Evolutionary conservation across 257 asterid genomes (phyloP), one percentile per base, ranked within the genome.

Genomic region (Verbascum thapsus): DNA sequence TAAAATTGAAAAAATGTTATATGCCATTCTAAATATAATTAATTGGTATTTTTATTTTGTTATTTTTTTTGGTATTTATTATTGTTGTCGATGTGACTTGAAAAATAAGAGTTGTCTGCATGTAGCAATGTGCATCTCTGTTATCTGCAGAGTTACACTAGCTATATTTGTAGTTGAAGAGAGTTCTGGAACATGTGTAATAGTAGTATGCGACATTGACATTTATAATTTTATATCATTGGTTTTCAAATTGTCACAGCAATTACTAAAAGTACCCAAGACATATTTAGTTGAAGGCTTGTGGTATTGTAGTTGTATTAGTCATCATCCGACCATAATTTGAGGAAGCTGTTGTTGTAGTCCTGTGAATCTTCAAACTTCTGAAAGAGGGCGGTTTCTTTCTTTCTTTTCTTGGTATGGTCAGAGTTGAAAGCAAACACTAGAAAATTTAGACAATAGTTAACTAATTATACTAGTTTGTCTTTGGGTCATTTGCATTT

Each of bases 281-380:
- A 61, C 34, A 61, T 61, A 17, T n/a, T n/a, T n/a, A n/a, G n/a
- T n/a, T n/a, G n/a, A n/a, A n/a, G n/a, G n/a, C n/a, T n/a, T n/a
- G n/a, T n/a, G n/a, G 9, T 32, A 37, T 47, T 32, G 41, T 30
- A 43, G 15, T 16, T 34, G 22, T 45, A 47, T 15, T 17, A 45
- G 57, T 32, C 12, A 13, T 22, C 42, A 43, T 42, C 15, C 26
- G 30, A 43, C 44, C 5, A 23, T 43, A 60, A 15, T 23, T 30
- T 17, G 34, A 47, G 2, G 10, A 13, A 45, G 9, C 15, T 5
- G 10, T 40, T 59, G n/a, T 18, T 42, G 11, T 40, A 59, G 6
- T 41, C 67, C 22, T 61, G 32, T 61, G 41, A 40, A 48, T 47
- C 68, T 44, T 18, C 8, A 44, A 37, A 56, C 62, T 8, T 12